A percentile compares a stretch with the other conserved stretches of the same genome.
phyloP scores from a whole-genome alignment of 306 rosid species.

The Lathyrus sativus region DNA sequence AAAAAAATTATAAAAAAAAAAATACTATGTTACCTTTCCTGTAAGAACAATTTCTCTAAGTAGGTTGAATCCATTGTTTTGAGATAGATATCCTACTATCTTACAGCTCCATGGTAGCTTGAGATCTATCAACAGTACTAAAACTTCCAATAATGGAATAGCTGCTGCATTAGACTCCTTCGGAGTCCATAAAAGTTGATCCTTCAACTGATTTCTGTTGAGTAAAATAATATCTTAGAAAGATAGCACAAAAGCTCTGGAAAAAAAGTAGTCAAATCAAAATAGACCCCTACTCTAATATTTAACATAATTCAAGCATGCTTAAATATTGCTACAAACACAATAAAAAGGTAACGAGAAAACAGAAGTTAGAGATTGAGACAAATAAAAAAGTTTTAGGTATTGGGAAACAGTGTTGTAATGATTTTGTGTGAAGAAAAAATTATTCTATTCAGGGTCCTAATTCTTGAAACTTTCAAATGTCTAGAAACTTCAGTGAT shows the following conservation, averaged over 20 bases:
- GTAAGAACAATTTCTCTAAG: slow-evolving; percentile 74
- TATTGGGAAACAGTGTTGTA: background rate
- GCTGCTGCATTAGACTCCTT: slow-evolving; percentile 53
- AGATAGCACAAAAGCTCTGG: slow-evolving; percentile 16
- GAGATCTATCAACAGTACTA: slow-evolving; percentile 65
- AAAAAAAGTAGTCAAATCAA: slow-evolving; percentile 8
- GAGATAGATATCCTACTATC: slow-evolving; percentile 66
- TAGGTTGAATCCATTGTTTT: slow-evolving; percentile 62
- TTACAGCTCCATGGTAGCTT: slow-evolving; percentile 90
- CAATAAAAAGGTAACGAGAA: background rate
- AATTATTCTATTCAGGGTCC: background rate
- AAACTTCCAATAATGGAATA: slow-evolving; percentile 67
- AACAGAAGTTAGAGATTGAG: background rate
- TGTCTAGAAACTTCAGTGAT: slow-evolving; percentile 19
- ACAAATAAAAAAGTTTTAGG: slow-evolving; percentile 3
- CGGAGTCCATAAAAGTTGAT: slow-evolving; percentile 63
- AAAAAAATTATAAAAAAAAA: background rate
- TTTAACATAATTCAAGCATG: background rate
- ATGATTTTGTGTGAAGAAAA: slow-evolving; percentile 15
- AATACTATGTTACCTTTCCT: slow-evolving; percentile 60
- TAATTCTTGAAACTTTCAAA: slow-evolving; percentile 24
- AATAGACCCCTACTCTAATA: slow-evolving; percentile 9
- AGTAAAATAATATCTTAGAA: slow-evolving; percentile 45
- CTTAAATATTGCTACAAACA: background rate
- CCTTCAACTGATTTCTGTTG: slow-evolving; percentile 67